Conservation (phyloP, 1,139 yeast genomes). For the Ogataea hybrid region DNA sequence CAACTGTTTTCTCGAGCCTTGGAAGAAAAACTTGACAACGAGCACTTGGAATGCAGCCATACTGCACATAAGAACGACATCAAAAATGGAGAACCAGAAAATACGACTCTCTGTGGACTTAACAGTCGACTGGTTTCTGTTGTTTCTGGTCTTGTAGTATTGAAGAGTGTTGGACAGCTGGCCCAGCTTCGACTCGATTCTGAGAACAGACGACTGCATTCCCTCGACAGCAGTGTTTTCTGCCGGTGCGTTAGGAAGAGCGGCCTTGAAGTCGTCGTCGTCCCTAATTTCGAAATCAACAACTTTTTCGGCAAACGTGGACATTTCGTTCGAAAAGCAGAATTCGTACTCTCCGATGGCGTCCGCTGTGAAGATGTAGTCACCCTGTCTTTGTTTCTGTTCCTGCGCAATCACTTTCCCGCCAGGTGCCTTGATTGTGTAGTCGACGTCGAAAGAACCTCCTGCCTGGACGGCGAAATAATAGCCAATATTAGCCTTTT, state of each 20-base stretch:
- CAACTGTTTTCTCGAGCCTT: conserved; percentile 76
- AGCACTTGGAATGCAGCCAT: conserved; percentile 84
- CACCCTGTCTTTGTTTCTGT: conserved; percentile 78
- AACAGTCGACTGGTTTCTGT: conserved; percentile 90
- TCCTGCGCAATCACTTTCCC: conserved; percentile 57
- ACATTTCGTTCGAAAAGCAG: conserved; percentile 86
- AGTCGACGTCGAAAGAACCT: conserved; percentile 83
- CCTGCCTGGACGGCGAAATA: conserved; percentile 94
- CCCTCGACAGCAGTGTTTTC: conserved; percentile 59
- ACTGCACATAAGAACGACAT: conserved; percentile 76
- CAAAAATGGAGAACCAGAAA: conserved; percentile 79
- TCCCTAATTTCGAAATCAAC: conserved; percentile 82
- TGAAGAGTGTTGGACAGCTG: conserved; percentile 64
- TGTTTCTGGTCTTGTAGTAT: conserved; percentile 89
- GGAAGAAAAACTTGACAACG: conserved; percentile 84
- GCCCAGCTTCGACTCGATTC: conserved; percentile 67
- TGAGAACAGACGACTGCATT: conserved; percentile 55
- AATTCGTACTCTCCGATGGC: conserved; percentile 83
- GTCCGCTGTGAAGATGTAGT: conserved; percentile 71
- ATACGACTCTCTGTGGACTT: conserved; percentile 85
- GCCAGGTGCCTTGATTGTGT: conserved; percentile 67
- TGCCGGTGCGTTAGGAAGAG: conserved; percentile 61
- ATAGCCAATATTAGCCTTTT: conserved; percentile 66
- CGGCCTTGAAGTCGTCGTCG: conserved; percentile 63
- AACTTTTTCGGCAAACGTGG: conserved; percentile 82